Percentiles rank a stretch among this genome's conserved stretches.
phyloP scores from a whole-genome alignment of 208 protist species.

The Leishmania gerbilli region DNA sequence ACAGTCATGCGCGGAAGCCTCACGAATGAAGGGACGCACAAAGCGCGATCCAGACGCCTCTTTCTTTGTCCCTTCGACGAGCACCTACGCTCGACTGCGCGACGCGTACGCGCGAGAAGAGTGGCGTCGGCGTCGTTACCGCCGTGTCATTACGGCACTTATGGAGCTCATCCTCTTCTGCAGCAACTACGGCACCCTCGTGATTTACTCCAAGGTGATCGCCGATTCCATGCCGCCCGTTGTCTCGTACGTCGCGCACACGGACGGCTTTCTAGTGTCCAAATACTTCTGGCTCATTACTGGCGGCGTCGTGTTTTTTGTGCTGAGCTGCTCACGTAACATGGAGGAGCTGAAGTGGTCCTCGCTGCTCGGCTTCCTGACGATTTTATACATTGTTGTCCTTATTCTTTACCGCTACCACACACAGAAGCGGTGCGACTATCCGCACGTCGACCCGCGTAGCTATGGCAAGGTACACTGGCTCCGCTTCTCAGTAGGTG shows the following conservation, averaged over 20 bases:
- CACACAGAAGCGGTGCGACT: conserved; percentile 38
- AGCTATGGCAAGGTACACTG: conserved; percentile 46
- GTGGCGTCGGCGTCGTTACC: conserved; percentile 39
- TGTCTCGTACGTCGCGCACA: conserved; percentile 32
- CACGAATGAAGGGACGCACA: neutral
- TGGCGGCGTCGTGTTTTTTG: conserved; percentile 70
- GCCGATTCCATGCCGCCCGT: conserved; percentile 71
- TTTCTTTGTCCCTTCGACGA: neutral
- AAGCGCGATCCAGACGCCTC: neutral
- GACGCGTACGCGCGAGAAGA: conserved; percentile 36
- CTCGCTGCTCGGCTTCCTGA: conserved; percentile 78
- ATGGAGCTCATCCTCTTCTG: conserved; percentile 69
- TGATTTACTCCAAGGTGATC: conserved; percentile 77
- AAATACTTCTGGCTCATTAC: conserved; percentile 55
- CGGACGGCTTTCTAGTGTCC: conserved; percentile 34
- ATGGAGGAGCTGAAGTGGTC: conserved; percentile 89
- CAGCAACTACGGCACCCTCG: conserved; percentile 70
- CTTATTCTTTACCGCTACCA: conserved; percentile 57
- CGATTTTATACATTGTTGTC: conserved; percentile 85
- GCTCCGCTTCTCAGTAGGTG: conserved; percentile 27
- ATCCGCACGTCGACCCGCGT: conserved; percentile 44
- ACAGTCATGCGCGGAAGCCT: neutral
- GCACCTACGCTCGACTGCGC: conserved; percentile 16
- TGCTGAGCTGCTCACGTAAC: conserved; percentile 68
- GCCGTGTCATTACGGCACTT: conserved; percentile 50